Percentiles rank a stretch among this genome's conserved stretches.
Conservation (phyloP, 1,284 basidiomycete species). For the Ustilago bromivora region DNA sequence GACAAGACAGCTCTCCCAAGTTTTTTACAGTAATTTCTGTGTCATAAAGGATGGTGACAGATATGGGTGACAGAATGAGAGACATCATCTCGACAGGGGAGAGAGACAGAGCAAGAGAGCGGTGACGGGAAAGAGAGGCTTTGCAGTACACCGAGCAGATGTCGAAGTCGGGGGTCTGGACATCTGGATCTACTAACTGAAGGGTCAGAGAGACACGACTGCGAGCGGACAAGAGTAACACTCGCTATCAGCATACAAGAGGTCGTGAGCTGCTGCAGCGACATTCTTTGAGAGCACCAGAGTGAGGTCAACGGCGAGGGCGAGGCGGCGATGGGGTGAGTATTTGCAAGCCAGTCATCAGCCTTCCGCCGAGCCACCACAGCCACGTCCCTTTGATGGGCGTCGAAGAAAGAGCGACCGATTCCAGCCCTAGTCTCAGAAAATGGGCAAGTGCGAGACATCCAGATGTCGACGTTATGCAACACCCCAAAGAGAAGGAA, state of each 20-base stretch:
- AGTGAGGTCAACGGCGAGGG: neutral
- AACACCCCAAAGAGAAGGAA: neutral
- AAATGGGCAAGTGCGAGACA: conserved; percentile 1
- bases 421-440: conserved; percentile 38
- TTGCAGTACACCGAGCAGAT: neutral
- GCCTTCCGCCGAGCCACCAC: conserved; percentile 14
- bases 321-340: neutral
- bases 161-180: conserved; percentile 17
- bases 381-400: conserved; percentile 20
- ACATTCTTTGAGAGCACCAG: conserved; percentile 3
- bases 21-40: neutral
- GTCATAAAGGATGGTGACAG: conserved; percentile 19
- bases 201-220: conserved; percentile 27
- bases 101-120: neutral
- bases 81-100: neutral
- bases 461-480: conserved; percentile 7
- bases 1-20: conserved; percentile 10
- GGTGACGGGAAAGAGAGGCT: conserved; percentile 1
- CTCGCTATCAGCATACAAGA: neutral
- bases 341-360: neutral
- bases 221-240: conserved; percentile 1
- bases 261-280: neutral
- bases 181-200: conserved; percentile 23
- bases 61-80: conserved; percentile 15
- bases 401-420: conserved; percentile 3